phyloP scores from a whole-genome alignment of 495 filamentous ascomycete species.

The Podospora conica region DNA sequence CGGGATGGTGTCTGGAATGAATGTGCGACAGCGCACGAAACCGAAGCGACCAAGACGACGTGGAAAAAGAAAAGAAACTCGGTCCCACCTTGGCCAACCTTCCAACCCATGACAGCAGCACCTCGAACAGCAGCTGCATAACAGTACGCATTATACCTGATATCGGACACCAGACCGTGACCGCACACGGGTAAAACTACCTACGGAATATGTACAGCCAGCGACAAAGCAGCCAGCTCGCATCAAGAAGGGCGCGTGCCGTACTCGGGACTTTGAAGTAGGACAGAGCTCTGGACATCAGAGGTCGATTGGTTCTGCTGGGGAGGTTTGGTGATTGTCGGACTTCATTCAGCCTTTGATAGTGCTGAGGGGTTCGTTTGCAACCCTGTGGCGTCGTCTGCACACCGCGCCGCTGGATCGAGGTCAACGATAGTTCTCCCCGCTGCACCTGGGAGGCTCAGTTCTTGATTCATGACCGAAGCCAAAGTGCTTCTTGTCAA shows the following conservation, averaged over 20 bases:
- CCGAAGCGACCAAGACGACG: neutral
- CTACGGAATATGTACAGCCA: too few species aligned
- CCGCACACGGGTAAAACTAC: neutral
- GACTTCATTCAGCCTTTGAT: too few species aligned
- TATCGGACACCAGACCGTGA: neutral
- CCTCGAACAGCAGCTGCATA: neutral
- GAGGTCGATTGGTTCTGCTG: neutral
- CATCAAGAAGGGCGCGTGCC: neutral
- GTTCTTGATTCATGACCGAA: neutral
- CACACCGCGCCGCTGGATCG: neutral
- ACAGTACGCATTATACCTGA: too few species aligned
- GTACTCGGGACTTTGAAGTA: slow-evolving; percentile 1
- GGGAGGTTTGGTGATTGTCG: neutral
- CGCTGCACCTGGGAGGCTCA: neutral
- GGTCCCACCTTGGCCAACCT: neutral
- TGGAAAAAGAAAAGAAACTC: neutral
- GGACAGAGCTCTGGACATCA: neutral
- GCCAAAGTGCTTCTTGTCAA: neutral
- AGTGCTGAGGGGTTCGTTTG: too few species aligned
- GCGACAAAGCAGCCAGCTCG: neutral
- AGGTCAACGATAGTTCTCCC: neutral
- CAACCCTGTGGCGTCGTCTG: neutral
- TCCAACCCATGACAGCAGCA: neutral
- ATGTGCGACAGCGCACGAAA: neutral
- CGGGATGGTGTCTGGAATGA: neutral